Base-by-base conservation (phyloP, 2,329 filamentous ascomycete genomes). In the Purpureocillium takamizusanense region DNA sequence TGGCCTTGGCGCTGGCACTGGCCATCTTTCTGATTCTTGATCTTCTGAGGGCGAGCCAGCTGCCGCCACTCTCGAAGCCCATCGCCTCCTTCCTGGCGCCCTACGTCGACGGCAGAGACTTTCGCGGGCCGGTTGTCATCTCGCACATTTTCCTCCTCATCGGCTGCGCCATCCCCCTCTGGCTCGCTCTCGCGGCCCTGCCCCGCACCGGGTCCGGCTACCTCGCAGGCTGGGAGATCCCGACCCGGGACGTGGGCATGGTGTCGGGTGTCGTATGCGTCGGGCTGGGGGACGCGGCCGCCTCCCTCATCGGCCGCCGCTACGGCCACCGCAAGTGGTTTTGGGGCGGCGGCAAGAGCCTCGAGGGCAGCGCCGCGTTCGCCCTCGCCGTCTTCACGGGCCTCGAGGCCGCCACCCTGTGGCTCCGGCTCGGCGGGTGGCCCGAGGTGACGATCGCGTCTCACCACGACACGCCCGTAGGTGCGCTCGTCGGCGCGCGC, bases 81-180 rank as follows among this genome's bases (percentile, higher is more conserved):
- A 75, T 98, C 38, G 88, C 88, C 1, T 69, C 76, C 16, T 98
- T 98, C 57, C 70, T 98, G 4, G 84, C 87, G 0, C 92, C 92
- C 0, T 98, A 95, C 51, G 88, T 95, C 4, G 92, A 98, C 51
- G 92, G 92, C 1, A 73, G 92, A 46, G 92, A 98, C 57, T 78
- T 97, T 38, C 79, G 89, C 25, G 92, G 92, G 0, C 92, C 92
- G 0, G 89, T 98, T 21, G 90, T 98, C 32, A 84, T 98, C 37
- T 94, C 85, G 0, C 92, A 97, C 57, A 94, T 98, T 36, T 98
- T 98, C 55, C 72, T 98, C 10, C 74, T 97, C 5, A 87, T 97
- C 38, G 92, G 92, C 28, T 97, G 92, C 51, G 90, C 90, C 7
- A 89, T 97, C 5, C 92, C 92, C 0, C 74, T 97, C 2, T 97